Conservation (phyloP, 176 grass and related monocot genomes). For the Hsuehochloa calcarea region DNA sequence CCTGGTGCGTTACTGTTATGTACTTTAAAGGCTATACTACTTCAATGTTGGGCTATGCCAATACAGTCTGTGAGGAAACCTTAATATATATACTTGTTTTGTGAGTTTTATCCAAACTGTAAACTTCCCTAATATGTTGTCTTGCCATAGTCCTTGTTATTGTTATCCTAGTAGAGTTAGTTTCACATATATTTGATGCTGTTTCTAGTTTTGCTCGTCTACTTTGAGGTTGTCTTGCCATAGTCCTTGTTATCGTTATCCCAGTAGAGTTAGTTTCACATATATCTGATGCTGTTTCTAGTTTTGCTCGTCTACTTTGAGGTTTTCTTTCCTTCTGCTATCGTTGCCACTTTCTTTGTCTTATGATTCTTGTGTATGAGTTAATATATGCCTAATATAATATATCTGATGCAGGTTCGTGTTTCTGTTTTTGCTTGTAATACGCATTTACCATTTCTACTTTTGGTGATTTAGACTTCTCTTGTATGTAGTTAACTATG, state of each 20-base stretch:
- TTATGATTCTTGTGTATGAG: not conserved
- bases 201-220: not conserved
- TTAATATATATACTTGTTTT: not conserved
- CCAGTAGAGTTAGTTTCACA: not conserved
- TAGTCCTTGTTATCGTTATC: not conserved
- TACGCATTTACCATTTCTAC: not conserved
- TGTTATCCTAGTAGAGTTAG: not conserved
- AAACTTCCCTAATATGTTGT: not conserved
- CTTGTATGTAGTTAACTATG: not conserved
- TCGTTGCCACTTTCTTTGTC: not conserved
- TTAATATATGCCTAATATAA: not conserved
- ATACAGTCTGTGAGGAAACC: constrained; percentile 6
- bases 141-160: not conserved
- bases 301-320: not conserved
- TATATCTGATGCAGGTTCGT: not conserved
- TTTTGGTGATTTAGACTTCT: not conserved
- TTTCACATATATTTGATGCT: not conserved
- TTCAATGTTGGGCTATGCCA: not conserved
- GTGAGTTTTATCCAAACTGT: not conserved
- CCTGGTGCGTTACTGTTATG: not conserved
- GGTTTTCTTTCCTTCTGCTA: not conserved
- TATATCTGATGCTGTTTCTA: not conserved
- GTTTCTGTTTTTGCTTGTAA: not conserved
- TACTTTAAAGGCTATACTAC: not conserved
- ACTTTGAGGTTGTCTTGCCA: not conserved